Evolutionary conservation across 108 stramenopile species (phyloP).

Genomic region (Pseudonitzschia delicatissima): DNA sequence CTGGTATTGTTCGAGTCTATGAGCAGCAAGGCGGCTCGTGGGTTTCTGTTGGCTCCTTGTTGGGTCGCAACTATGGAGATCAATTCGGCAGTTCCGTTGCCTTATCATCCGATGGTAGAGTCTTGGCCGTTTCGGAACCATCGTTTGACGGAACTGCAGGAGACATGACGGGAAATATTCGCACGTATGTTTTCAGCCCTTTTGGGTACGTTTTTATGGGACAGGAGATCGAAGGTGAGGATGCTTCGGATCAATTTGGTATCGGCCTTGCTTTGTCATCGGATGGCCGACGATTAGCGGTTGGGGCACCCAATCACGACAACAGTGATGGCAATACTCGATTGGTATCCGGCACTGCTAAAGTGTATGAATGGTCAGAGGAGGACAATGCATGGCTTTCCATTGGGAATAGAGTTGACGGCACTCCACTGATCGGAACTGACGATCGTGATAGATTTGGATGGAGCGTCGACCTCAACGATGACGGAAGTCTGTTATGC

Average conservation of each 20-base stretch:
- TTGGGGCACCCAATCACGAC: slow-evolving; percentile 67
- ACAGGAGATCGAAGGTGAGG: slow-evolving; percentile 21
- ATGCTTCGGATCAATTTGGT: slow-evolving; percentile 48
- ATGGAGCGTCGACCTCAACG: slow-evolving; percentile 36
- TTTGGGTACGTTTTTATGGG: slow-evolving; percentile 15
- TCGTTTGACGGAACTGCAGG: slow-evolving; percentile 15
- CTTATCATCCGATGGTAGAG: slow-evolving; percentile 33
- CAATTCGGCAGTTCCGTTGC: slow-evolving; percentile 34
- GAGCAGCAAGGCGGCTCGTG: slow-evolving; percentile 15
- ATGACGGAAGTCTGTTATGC: slow-evolving; percentile 36
- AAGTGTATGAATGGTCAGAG: slow-evolving; percentile 36
- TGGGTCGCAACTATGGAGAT: slow-evolving; percentile 26
- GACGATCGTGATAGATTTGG: slow-evolving; percentile 49
- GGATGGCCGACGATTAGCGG: slow-evolving; percentile 52
- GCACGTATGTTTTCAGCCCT: slow-evolving; percentile 18
- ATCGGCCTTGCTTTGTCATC: slow-evolving; percentile 44
- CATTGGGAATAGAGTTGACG: too few species aligned
- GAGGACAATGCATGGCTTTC: slow-evolving; percentile 35
- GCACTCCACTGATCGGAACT: slow-evolving; percentile 22
- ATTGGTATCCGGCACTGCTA: slow-evolving; percentile 36
- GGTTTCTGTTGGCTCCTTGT: slow-evolving; percentile 7
- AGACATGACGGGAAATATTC: slow-evolving; percentile 31
- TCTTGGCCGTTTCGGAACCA: slow-evolving; percentile 38
- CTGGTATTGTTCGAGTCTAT: slow-evolving; percentile 35
- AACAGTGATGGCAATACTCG: slow-evolving; percentile 22